These are phyloP conservation scores for Uromyces viciae-fabae DNA, from an alignment of 1,284 basidiomycete genomes.

Conservation along the genomic window DNA sequence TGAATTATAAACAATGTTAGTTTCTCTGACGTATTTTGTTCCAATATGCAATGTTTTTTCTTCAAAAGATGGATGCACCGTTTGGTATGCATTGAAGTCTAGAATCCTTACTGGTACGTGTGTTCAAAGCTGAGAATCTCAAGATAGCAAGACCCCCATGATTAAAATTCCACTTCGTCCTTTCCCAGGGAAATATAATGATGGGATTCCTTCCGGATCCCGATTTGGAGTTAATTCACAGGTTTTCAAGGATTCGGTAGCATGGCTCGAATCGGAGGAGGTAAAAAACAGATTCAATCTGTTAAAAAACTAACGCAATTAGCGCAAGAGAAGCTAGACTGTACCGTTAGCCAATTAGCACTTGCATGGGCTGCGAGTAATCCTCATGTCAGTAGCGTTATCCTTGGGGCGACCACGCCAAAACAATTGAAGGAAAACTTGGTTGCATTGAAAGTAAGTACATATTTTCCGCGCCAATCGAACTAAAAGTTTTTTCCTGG, in stretches of 20 bases:
- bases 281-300: constrained; percentile 44
- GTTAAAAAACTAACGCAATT: constrained; percentile 17
- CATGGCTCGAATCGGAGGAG: constrained; percentile 53
- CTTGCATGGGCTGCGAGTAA: constrained; percentile 72
- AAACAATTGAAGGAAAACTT: constrained; percentile 66
- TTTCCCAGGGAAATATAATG: constrained; percentile 65
- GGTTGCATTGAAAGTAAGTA: constrained; percentile 63
- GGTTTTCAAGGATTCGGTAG: constrained; percentile 58
- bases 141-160: not conserved
- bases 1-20: too few species aligned
- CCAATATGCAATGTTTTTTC: constrained; percentile 54
- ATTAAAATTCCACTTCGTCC: constrained; percentile 52
- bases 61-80: constrained; percentile 66
- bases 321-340: constrained; percentile 57
- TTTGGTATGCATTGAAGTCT: constrained; percentile 69
- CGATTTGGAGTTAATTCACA: constrained; percentile 63
- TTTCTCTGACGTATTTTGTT: constrained; percentile 47
- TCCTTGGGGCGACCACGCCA: constrained; percentile 63
- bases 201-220: constrained; percentile 62
- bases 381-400: constrained; percentile 67
- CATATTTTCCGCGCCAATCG: not conserved
- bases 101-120: constrained; percentile 59
- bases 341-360: constrained; percentile 65
- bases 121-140: constrained; percentile 29
- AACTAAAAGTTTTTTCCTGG: not conserved